phyloP scores from a whole-genome alignment of 2,329 filamentous ascomycete species.

The Nigrospora sphaerica region DNA sequence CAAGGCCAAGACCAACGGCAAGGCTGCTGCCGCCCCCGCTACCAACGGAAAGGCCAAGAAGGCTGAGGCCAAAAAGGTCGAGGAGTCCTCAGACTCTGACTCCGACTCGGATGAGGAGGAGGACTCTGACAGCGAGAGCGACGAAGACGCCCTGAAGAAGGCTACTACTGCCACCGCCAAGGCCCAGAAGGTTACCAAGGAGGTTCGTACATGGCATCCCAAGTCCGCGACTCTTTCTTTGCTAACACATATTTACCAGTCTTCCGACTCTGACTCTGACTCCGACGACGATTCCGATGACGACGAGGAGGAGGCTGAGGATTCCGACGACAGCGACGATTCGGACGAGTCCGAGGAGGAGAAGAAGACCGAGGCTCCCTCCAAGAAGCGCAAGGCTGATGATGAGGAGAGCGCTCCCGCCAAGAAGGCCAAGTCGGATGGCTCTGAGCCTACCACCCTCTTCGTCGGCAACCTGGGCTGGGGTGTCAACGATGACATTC shows the following conservation, averaged over 20 bases:
- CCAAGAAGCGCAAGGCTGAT: slow-evolving; percentile 64
- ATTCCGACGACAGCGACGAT: slow-evolving; percentile 21
- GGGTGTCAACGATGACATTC: slow-evolving; percentile 79
- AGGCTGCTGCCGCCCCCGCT: slow-evolving; percentile 14
- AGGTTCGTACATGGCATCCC: slow-evolving; percentile 1
- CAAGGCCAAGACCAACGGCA: slow-evolving; percentile 20
- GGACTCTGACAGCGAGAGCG: slow-evolving; percentile 17
- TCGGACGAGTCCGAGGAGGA: slow-evolving; percentile 32
- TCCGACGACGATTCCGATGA: slow-evolving; percentile 16
- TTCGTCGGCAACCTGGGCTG: slow-evolving; percentile 89
- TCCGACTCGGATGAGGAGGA: slow-evolving; percentile 19
- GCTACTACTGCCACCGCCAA: slow-evolving; percentile 14
- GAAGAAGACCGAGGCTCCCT: slow-evolving; percentile 24
- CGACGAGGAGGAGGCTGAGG: slow-evolving; percentile 20
- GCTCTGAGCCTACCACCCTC: slow-evolving; percentile 54
- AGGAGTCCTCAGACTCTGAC: slow-evolving; percentile 27
- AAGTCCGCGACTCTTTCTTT: slow-evolving; percentile 1
- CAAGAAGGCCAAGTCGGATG: slow-evolving; percentile 64
- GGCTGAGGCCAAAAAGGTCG: slow-evolving; percentile 19
- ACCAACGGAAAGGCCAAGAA: slow-evolving; percentile 26
- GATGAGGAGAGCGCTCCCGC: slow-evolving; percentile 38
- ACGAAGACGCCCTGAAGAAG: slow-evolving; percentile 14
- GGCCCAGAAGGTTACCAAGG: slow-evolving; percentile 12
- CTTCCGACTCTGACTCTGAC: slow-evolving; percentile 20
- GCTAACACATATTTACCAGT: not conserved